Percentiles rank a stretch among this genome's conserved stretches.
These are phyloP conservation scores for grape (Vitis vinifera) DNA, from an alignment of 164 flowering plant species.

Conservation along the genomic window DNA sequence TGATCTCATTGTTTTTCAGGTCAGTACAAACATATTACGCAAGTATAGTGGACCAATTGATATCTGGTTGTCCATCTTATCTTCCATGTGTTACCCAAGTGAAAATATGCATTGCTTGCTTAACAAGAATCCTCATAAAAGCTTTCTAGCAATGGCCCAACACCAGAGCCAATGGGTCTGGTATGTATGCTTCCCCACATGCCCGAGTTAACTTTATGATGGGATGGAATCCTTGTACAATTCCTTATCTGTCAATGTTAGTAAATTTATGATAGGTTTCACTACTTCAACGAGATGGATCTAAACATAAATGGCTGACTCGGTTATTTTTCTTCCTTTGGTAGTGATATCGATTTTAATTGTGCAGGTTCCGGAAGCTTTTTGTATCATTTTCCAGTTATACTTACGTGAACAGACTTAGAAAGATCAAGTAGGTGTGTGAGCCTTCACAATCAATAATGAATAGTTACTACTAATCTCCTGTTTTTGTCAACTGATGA, in stretches of 20 bases:
- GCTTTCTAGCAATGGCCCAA: constrained; percentile 83
- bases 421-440: constrained; percentile 25
- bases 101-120: constrained; percentile 49
- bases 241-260: background rate
- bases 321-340: background rate
- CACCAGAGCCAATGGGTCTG: constrained; percentile 95
- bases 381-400: constrained; percentile 61
- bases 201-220: too few relatives aligned
- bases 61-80: constrained; percentile 66
- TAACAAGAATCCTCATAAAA: constrained; percentile 55
- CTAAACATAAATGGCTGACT: too few relatives aligned
- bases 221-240: background rate
- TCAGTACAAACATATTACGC: constrained; percentile 72
- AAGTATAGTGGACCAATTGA: constrained; percentile 90
- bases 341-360: background rate
- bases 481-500: too few relatives aligned
- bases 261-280: background rate
- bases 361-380: constrained; percentile 62
- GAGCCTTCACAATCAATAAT: too few relatives aligned
- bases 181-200: constrained; percentile 31
- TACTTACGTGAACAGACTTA: constrained; percentile 49
- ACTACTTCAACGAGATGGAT: background rate
- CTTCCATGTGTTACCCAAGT: constrained; percentile 16
- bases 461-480: too few relatives aligned
- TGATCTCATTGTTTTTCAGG: constrained; percentile 33